Base-by-base conservation (phyloP, 352 stramenopile genomes). In the Globisporangium recalcitrans region DNA sequence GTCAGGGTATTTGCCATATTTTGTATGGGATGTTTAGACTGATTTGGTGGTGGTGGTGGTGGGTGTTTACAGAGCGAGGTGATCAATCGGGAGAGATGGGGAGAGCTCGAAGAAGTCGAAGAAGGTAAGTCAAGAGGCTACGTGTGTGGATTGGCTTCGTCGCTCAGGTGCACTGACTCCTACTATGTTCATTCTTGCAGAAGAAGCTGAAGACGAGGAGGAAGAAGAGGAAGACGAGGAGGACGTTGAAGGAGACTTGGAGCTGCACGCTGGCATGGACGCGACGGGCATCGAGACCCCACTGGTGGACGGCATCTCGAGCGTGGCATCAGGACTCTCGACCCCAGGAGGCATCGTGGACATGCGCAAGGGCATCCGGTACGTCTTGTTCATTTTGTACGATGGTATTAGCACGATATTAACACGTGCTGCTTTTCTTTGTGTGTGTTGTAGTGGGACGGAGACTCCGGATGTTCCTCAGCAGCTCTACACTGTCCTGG, bases 401-500 rank as follows among this genome's bases (percentile, higher is more conserved):
- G 1, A 16, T 26, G 22, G 5, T 26, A 11, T 71, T 19, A 8
- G 24, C 24, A n/a, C n/a, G n/a, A n/a, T 34, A 16, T 14, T 46
- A 46, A 46, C 8, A 22, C 16, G 38, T 3, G 27, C 9, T 36
- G 13, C 27, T 29, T 53, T 31, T 38, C 5, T 47, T 52, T 19
- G 52, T 62, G 46, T 24, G 32, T 63, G 0, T 26, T 64, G 40
- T 65, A 88, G 76, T 62, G 78, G 75, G 58, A 82, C 67, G 3
- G 78, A 88, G 46, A 85, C 80, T 26, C 76, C 81, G 29, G 79
- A 93, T 44, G 63, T 56, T 7, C 78, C 78, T 0, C 79, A 90
- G 63, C 79, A 90, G 51, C 73, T 93, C 22, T 93, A 91, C 74
- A 90, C 81, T 7, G 81, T 93, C 29, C 60, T 93, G 53, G 78